Base-by-base conservation (phyloP, 176 grass and related monocot genomes). In the Puccinellia tenuiflora region DNA sequence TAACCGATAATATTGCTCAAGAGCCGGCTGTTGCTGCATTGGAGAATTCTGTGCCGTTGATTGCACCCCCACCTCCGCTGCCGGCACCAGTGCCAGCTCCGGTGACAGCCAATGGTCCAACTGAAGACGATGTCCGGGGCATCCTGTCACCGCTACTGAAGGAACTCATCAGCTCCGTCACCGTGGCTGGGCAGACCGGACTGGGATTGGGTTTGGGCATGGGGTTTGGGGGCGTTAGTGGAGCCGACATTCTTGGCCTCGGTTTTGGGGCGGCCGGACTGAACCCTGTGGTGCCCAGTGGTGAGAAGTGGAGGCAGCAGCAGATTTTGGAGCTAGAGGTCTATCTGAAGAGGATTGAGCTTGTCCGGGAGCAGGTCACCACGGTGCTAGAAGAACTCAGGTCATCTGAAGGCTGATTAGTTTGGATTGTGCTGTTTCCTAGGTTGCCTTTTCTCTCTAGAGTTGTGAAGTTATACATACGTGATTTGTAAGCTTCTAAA, bases 251-350 rank as follows among this genome's bases (percentile, higher is more conserved):
- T 86, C 67, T 54, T 18, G 55, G 78, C 11, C 56, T 40, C 74
- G 45, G 79, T 59, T 47, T 74, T 20, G 84, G 84, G n/a, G 75
- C 48, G 28, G 17, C 66, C 8, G 57, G 74, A 21, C 29, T 34
- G 24, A 86, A 77, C 38, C 66, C 43, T 3, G 68, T 40, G 34
- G 26, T 66, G 18, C 83, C 81, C 6, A 30, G 35, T 39, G 81
- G 84, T 76, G 88, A 94, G 66, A 97, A 94, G 53, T 97, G 92
- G 95, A 92, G 40, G 78, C 87, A 84, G 67, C 95, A 97, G 22
- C 92, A 89, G 34, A 91, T 97, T 75, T 25, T 94, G 56, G 92
- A 97, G 80, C 84, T 97, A 38, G 92, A 97, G 88, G 95, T 97
- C 34, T 97, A 91, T 70, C 79, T 97, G 8, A 90, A 89, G 70